These are phyloP conservation scores for Xylaria sp. DNA, from an alignment of 2,329 filamentous ascomycete genomes.

Conservation along the genomic window DNA sequence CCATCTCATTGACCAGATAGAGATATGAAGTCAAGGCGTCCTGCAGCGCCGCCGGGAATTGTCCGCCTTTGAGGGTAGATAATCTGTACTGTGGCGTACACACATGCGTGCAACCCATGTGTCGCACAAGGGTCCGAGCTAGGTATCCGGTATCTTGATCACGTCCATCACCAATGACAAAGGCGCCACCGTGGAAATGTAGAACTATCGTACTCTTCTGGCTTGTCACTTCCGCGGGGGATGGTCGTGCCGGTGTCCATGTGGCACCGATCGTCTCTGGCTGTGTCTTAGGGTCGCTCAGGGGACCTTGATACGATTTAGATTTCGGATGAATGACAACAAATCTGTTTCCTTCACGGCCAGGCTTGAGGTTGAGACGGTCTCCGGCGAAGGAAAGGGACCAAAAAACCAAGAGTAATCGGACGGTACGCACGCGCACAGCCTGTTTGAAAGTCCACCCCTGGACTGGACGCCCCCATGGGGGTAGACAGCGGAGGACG, in stretches of 20 bases:
- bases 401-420: constrained; percentile 25
- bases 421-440: constrained; percentile 27
- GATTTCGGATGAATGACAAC: constrained; percentile 26
- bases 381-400: constrained; percentile 11
- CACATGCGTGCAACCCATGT: constrained; percentile 43
- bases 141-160: constrained; percentile 47
- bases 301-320: constrained; percentile 26
- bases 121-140: constrained; percentile 41
- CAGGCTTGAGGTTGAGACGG: constrained; percentile 28
- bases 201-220: constrained; percentile 37
- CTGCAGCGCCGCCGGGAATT: constrained; percentile 50
- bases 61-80: constrained; percentile 38
- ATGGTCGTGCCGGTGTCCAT: constrained; percentile 31
- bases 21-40: constrained; percentile 50
- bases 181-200: constrained; percentile 52
- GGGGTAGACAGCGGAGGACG: constrained; percentile 12
- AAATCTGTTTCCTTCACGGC: constrained; percentile 30
- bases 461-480: constrained; percentile 23
- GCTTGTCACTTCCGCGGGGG: neutral
- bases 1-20: constrained; percentile 41
- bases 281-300: constrained; percentile 14
- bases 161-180: constrained; percentile 49
- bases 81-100: constrained; percentile 51
- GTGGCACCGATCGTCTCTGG: constrained; percentile 29
- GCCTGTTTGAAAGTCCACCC: constrained; percentile 32